Evolutionary conservation across 441 rosid species (phyloP).

Genomic region (Euphorbia schlechtendalii): DNA sequence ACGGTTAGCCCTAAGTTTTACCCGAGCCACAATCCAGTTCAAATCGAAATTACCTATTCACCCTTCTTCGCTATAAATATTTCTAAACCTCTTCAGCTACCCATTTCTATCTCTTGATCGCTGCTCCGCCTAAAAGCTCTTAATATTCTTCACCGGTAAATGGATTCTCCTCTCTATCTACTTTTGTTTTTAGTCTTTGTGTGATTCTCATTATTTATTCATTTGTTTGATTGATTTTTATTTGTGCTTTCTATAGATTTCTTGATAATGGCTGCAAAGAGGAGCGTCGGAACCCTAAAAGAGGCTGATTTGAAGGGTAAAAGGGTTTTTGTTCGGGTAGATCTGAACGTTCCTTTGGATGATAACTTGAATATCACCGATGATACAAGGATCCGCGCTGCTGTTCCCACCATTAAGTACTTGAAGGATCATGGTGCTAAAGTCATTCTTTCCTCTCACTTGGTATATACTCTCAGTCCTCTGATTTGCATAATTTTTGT

Average conservation of each 20-base stretch:
- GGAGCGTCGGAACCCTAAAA: slow-evolving; percentile 61
- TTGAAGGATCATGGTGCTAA: slow-evolving; percentile 58
- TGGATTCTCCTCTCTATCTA: neutral
- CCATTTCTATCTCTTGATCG: neutral
- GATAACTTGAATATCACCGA: slow-evolving; percentile 81
- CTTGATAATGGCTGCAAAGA: slow-evolving; percentile 64
- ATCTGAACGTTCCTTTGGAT: slow-evolving; percentile 91
- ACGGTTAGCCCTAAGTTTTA: slow-evolving; percentile 7
- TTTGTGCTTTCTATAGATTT: slow-evolving; percentile 3
- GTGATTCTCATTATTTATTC: neutral
- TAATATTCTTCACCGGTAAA: neutral
- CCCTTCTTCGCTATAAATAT: slow-evolving; percentile 1
- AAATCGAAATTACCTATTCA: neutral
- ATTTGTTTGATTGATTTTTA: neutral
- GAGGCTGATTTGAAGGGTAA: slow-evolving; percentile 56
- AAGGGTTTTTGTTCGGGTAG: slow-evolving; percentile 87
- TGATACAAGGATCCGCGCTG: slow-evolving; percentile 87
- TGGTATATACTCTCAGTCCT: slow-evolving; percentile 14
- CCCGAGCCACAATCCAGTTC: neutral
- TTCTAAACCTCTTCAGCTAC: neutral
- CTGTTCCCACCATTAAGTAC: slow-evolving; percentile 88
- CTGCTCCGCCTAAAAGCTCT: neutral
- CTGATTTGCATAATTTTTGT: neutral
- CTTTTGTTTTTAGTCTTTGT: neutral
- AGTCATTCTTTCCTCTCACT: slow-evolving; percentile 58